Conservation (phyloP, 169 alveolate genomes). For the Cryptosporidium sp. region DNA sequence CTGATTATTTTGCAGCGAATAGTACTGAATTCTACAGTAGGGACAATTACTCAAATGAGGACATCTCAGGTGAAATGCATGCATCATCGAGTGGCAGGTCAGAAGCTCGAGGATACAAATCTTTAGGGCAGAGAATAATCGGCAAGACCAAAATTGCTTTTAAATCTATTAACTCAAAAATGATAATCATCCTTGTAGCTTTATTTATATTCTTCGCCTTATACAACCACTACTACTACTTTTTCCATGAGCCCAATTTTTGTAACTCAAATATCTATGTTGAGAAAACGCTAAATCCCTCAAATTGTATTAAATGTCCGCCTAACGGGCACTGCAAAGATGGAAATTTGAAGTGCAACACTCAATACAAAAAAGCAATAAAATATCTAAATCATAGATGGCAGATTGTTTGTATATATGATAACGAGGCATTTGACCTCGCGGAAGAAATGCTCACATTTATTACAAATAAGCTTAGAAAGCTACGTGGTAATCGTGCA, state of each 20-base stretch:
- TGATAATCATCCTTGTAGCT: not conserved
- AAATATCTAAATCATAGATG: constrained; percentile 19
- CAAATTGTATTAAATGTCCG: constrained; percentile 24
- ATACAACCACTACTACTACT: constrained; percentile 10
- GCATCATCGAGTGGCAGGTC: not conserved
- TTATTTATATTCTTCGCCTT: not conserved
- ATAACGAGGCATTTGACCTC: constrained; percentile 52
- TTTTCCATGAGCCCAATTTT: constrained; percentile 38
- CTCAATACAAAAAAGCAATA: constrained; percentile 24
- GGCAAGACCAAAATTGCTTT: not conserved
- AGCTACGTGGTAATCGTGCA: constrained; percentile 8
- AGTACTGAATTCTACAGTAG: not conserved
- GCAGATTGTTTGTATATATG: constrained; percentile 44
- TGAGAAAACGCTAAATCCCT: not conserved
- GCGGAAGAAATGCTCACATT: constrained; percentile 55
- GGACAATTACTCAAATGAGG: not conserved
- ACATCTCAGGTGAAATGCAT: not conserved
- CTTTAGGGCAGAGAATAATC: not conserved
- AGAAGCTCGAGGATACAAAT: not conserved
- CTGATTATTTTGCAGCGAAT: not conserved
- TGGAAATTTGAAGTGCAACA: constrained; percentile 35
- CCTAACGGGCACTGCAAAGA: constrained; percentile 36
- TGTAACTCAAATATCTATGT: constrained; percentile 12
- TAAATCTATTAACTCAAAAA: not conserved
- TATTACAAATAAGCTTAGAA: constrained; percentile 41